phyloP scores from a whole-genome alignment of 169 alveolate species.

The Eimeria praecox region DNA sequence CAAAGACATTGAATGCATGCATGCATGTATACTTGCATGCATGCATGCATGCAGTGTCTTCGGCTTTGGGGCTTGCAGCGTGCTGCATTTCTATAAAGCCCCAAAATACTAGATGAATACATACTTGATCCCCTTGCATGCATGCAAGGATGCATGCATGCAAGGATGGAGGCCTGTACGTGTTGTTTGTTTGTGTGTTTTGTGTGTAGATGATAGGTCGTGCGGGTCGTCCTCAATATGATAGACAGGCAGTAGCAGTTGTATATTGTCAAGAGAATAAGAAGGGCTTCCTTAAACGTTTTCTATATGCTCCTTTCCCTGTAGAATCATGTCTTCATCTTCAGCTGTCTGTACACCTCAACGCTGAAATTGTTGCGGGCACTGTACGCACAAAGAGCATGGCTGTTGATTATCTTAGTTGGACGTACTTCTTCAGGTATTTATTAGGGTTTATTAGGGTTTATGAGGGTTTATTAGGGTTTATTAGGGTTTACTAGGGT shows the following conservation, averaged over 20 bases:
- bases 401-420: conserved; percentile 90
- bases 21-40: conserved; percentile 13
- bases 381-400: conserved; percentile 91
- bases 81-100: background rate
- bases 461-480: background rate
- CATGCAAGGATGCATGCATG: conserved; percentile 17
- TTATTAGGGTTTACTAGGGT: background rate
- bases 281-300: conserved; percentile 97
- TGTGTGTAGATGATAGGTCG: conserved; percentile 98
- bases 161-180: background rate
- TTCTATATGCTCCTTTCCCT: conserved; percentile 99
- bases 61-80: no score
- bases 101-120: background rate
- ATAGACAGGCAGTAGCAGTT: conserved; percentile 97
- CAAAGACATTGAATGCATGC: background rate
- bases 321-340: conserved; percentile 97
- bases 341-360: conserved; percentile 96
- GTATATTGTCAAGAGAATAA: conserved; percentile 97
- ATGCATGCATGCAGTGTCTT: conserved; percentile 11
- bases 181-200: conserved; percentile 35
- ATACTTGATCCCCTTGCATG: background rate
- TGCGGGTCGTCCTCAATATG: conserved; percentile 99
- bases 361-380: conserved; percentile 99
- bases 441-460: background rate
- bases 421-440: conserved; percentile 91